Evolutionary conservation across 257 asterid species (phyloP).

Genomic region (Salvia miltiorrhiza): DNA sequence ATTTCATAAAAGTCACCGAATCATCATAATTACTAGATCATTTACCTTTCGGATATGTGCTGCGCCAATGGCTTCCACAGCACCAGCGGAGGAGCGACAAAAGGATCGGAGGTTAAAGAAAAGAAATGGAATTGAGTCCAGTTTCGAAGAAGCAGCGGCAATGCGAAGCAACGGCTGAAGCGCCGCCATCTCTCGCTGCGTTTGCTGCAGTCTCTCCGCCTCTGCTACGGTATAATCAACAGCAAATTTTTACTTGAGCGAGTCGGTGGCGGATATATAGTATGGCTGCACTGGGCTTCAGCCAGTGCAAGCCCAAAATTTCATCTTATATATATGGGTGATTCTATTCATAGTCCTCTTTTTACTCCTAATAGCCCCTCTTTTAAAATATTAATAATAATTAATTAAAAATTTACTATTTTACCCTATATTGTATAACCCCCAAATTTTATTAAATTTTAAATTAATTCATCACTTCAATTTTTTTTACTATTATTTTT

Average conservation of each 20-base stretch:
- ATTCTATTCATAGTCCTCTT: too few species aligned
- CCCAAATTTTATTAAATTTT: too few species aligned
- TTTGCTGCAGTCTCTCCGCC: not conserved
- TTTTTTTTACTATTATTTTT: too few species aligned
- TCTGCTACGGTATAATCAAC: not conserved
- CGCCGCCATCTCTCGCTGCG: slow-evolving; percentile 15
- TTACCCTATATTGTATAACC: too few species aligned
- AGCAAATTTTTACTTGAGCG: not conserved
- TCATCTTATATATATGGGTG: too few species aligned
- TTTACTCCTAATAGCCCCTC: too few species aligned
- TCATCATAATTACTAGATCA: not conserved
- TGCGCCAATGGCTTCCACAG: slow-evolving; percentile 54
- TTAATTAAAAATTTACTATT: too few species aligned
- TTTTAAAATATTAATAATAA: too few species aligned
- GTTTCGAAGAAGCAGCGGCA: slow-evolving; percentile 23
- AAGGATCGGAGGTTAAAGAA: slow-evolving; percentile 8
- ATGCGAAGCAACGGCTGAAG: slow-evolving; percentile 19
- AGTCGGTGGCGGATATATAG: too few species aligned
- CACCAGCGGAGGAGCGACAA: slow-evolving; percentile 45
- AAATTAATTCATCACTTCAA: too few species aligned
- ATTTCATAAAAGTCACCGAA: not conserved
- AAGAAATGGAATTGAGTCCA: not conserved
- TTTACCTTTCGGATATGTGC: slow-evolving; percentile 56
- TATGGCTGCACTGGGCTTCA: too few species aligned
- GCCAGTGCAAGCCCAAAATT: too few species aligned